These are phyloP conservation scores for Huntiella abstrusa DNA, from an alignment of 2,329 filamentous ascomycete genomes.

Conservation along the genomic window DNA sequence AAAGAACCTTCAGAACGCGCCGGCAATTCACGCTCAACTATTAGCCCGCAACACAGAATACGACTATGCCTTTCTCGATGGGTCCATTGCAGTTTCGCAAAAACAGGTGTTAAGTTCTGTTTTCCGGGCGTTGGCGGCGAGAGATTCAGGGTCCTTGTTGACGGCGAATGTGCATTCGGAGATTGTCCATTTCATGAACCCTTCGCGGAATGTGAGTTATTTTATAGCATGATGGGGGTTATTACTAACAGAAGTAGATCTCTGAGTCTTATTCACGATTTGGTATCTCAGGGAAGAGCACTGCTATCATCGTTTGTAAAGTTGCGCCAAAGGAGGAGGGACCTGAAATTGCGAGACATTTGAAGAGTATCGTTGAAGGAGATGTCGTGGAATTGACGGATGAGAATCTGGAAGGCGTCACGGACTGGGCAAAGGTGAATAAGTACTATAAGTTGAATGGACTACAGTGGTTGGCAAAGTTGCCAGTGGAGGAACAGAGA, in stretches of 20 bases:
- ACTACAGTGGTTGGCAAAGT: constrained; percentile 29
- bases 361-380: constrained; percentile 44
- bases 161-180: constrained; percentile 81
- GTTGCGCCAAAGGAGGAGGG: constrained; percentile 31
- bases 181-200: constrained; percentile 60
- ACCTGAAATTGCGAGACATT: constrained; percentile 34
- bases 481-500: constrained; percentile 25
- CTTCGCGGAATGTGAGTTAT: constrained; percentile 55
- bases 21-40: constrained; percentile 64
- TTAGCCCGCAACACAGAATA: constrained; percentile 68
- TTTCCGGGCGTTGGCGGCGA: constrained; percentile 56
- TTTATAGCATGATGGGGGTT: background rate
- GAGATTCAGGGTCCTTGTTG: constrained; percentile 41
- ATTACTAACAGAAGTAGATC: constrained; percentile 37
- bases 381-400: constrained; percentile 40
- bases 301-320: constrained; percentile 63
- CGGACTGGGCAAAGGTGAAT: constrained; percentile 50
- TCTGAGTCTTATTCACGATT: constrained; percentile 79
- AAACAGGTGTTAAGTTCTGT: constrained; percentile 56
- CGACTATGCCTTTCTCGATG: constrained; percentile 89
- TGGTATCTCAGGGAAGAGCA: constrained; percentile 55
- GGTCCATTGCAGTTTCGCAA: constrained; percentile 54
- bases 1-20: constrained; percentile 54
- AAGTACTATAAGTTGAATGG: constrained; percentile 76
- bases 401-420: constrained; percentile 34